Base-by-base conservation (phyloP, 2,329 filamentous ascomycete genomes). In the Fusarium cyanostomum region DNA sequence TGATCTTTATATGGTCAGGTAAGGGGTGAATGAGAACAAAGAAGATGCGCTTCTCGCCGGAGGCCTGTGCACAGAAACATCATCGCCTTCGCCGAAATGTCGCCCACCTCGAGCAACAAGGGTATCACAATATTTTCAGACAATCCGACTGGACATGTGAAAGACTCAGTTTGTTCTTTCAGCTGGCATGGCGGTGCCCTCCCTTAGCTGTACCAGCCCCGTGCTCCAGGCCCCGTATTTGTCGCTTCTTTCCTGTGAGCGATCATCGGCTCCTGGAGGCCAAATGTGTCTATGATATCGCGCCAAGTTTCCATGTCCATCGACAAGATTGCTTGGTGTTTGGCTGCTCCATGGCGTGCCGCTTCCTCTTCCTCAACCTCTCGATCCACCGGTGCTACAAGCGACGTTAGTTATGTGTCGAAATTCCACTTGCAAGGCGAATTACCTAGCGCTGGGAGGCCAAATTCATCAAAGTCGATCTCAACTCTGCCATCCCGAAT, bases 301-400 rank as follows among this genome's bases (percentile, higher is more conserved):
- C 86, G 81, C 94, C 94, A 99, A 0, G 86, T 91, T 2, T 86
- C 83, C 81, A 93, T 95, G 68, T 98, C 93, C 61, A 99, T 86
- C 11, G 91, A 89, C 73, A 98, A 86, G 18, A 99, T 89, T 11
- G 94, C 92, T 77, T 99, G 95, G 62, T 95, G 90, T 68, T 91
- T 88, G 57, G 87, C 81, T 15, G 86, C 80, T 35, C 86, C 84
- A 58, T 85, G 82, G 52, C 74, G 74, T 16, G 77, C 74, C 13
- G 71, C 70, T 24, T 80, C 81, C 66, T 81, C 83, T 52, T 80
- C 80, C 45, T 84, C 71, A 69, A 82, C 64, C 74, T 83, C 71
- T 71, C 75, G 61, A 70, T 81, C 54, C 30, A 77, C 72, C 16
- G 73, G 68, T 54, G 73, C 82, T 76, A 46, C 5, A 38, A 13